Conservation (phyloP, 1,139 yeast genomes). For the Meyerozyma athensensis region DNA sequence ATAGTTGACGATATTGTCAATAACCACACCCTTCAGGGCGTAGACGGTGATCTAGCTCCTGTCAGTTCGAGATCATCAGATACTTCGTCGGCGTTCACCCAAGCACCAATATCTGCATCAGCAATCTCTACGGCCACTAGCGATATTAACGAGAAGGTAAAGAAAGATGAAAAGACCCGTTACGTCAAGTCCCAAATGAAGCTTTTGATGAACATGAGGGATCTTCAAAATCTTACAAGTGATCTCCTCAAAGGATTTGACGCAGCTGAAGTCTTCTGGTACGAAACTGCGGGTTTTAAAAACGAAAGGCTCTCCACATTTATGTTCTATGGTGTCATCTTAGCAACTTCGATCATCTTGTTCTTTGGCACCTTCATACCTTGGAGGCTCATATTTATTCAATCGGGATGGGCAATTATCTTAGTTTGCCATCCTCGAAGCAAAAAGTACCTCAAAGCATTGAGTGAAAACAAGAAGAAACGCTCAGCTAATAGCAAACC, state of each 20-base stretch:
- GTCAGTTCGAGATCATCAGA: conserved; percentile 21
- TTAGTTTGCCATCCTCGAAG: conserved; percentile 55
- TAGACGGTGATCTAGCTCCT: conserved; percentile 9
- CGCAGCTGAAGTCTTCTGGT: conserved; percentile 49
- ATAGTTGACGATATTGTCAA: conserved; percentile 32
- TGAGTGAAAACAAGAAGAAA: conserved; percentile 11
- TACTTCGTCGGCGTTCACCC: conserved; percentile 12
- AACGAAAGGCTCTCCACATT: conserved; percentile 67
- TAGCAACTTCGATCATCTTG: conserved; percentile 32
- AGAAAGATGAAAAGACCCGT: conserved; percentile 17
- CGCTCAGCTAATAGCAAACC: conserved; percentile 6
- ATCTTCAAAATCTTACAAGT: conserved; percentile 59
- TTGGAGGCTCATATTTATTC: conserved; percentile 54
- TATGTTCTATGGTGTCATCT: conserved; percentile 38
- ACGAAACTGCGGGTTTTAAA: conserved; percentile 65
- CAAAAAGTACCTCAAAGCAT: conserved; percentile 27
- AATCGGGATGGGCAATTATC: conserved; percentile 49
- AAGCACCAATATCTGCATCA: conserved; percentile 6
- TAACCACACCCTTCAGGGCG: conserved; percentile 4
- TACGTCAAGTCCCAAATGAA: conserved; percentile 37
- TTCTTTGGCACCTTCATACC: conserved; percentile 54
- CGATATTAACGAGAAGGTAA: conserved; percentile 9
- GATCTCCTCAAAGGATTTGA: conserved; percentile 51
- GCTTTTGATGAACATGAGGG: conserved; percentile 51
- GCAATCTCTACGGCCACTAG: conserved; percentile 3